Percentiles rank a stretch among this genome's conserved stretches.
Conservation (phyloP, 2,329 filamentous ascomycete genomes). For the Rosellinia necatrix region DNA sequence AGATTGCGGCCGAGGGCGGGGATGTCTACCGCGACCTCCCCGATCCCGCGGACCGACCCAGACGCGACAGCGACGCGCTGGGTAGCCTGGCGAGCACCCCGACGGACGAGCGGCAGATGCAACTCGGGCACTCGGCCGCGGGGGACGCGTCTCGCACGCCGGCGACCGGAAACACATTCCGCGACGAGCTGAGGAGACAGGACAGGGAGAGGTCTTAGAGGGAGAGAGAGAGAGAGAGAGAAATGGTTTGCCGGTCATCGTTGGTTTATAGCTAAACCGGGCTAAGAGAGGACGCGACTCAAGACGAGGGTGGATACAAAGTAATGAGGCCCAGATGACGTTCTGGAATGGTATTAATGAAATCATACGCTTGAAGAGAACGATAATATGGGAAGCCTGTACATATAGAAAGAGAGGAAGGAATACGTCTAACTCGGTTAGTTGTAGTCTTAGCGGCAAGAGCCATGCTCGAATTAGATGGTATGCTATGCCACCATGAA, state of each 20-base stretch:
- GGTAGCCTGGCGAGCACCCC: slow-evolving; percentile 56
- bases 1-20: slow-evolving; percentile 36
- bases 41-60: slow-evolving; percentile 37
- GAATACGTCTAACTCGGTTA: not conserved
- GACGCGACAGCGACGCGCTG: slow-evolving; percentile 53
- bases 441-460: not conserved
- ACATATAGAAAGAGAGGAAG: slow-evolving; percentile 5
- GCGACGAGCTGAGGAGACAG: slow-evolving; percentile 56
- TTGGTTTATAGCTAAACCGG: not conserved
- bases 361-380: not conserved
- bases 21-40: slow-evolving; percentile 46
- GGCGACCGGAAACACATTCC: slow-evolving; percentile 48
- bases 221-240: not conserved
- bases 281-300: not conserved
- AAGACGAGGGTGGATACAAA: not conserved
- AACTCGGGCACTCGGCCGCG: slow-evolving; percentile 41
- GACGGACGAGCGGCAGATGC: slow-evolving; percentile 48
- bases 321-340: not conserved
- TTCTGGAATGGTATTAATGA: not conserved
- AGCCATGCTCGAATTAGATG: not conserved
- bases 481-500: no score
- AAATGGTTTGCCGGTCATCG: not conserved
- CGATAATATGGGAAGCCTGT: slow-evolving; percentile 4
- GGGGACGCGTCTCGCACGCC: slow-evolving; percentile 6
- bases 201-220: slow-evolving; percentile 46